Conservation (phyloP, 1,284 basidiomycete species). For the Leccinum solheimii region DNA sequence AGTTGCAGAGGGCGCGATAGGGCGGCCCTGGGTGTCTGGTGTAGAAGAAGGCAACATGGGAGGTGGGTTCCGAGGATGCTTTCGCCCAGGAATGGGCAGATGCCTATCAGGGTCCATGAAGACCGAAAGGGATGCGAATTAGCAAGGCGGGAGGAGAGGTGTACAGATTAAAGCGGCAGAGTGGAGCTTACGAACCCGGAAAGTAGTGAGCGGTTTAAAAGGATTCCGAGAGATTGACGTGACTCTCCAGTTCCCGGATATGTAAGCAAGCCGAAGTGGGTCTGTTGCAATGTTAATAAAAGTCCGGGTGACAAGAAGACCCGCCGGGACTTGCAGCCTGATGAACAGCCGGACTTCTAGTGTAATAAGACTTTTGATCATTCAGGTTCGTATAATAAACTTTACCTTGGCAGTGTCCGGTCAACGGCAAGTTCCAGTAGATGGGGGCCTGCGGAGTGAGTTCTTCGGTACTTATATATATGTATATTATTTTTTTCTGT, state of each 20-base stretch:
- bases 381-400: slow-evolving; percentile 33
- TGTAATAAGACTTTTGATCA: slow-evolving; percentile 30
- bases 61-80: slow-evolving; percentile 23
- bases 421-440: slow-evolving; percentile 28
- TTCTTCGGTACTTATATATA: slow-evolving; percentile 19
- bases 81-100: slow-evolving; percentile 34
- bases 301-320: slow-evolving; percentile 29
- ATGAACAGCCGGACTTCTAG: slow-evolving; percentile 25
- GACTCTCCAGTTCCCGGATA: slow-evolving; percentile 31
- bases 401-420: slow-evolving; percentile 33
- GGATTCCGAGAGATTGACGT: slow-evolving; percentile 22
- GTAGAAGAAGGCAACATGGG: slow-evolving; percentile 23
- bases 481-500: slow-evolving; percentile 3
- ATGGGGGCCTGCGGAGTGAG: slow-evolving; percentile 27
- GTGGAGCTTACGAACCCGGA: slow-evolving; percentile 26
- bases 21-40: slow-evolving; percentile 28
- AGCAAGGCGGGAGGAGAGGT: slow-evolving; percentile 15
- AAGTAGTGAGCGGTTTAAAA: slow-evolving; percentile 26
- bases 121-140: slow-evolving; percentile 6
- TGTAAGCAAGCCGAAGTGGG: slow-evolving; percentile 33
- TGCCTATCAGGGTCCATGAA: slow-evolving; percentile 37
- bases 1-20: slow-evolving; percentile 22
- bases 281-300: slow-evolving; percentile 31
- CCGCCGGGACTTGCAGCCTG: slow-evolving; percentile 30
- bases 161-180: slow-evolving; percentile 22